Conservation (phyloP, 2,329 filamentous ascomycete genomes). For the Colletotrichum tanaceti region DNA sequence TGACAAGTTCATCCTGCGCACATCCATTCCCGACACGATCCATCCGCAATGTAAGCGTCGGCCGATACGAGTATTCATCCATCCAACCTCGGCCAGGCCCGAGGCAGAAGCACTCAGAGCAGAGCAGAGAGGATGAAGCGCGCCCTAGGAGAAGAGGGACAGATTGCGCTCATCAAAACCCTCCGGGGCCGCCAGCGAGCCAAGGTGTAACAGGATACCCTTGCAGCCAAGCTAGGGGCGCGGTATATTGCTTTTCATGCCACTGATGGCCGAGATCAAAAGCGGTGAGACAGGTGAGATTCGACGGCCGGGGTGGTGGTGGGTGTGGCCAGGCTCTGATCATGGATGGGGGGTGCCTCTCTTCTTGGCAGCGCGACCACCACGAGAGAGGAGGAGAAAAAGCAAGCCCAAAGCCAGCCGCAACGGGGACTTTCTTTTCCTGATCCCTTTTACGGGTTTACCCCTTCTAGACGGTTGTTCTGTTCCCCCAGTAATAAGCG, state of each 20-base stretch:
- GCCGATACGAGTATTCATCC: neutral
- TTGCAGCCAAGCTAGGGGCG: conserved; percentile 35
- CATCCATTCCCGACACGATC: neutral
- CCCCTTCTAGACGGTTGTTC: neutral
- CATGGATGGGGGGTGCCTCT: conserved; percentile 12
- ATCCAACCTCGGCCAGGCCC: neutral
- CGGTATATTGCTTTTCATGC: conserved; percentile 29
- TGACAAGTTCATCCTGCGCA: neutral
- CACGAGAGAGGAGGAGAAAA: too few relatives aligned
- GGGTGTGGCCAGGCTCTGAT: conserved; percentile 13
- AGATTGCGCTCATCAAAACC: conserved; percentile 20
- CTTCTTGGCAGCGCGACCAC: conserved; percentile 4
- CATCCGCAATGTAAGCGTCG: neutral
- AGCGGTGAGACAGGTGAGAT: conserved; percentile 36
- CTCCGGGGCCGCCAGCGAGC: conserved; percentile 2
- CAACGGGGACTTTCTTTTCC: too few relatives aligned
- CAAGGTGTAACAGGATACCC: conserved; percentile 33
- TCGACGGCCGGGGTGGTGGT: conserved; percentile 10
- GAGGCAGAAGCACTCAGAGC: too few relatives aligned
- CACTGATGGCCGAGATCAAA: conserved; percentile 11
- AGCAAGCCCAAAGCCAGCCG: neutral
- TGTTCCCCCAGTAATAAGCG: neutral
- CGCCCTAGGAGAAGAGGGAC: neutral
- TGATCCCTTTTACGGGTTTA: too few relatives aligned
- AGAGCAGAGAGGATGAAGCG: neutral